Evolutionary conservation across 345 rosid genomes (phyloP).

Genomic region (Raphanus sativus): DNA sequence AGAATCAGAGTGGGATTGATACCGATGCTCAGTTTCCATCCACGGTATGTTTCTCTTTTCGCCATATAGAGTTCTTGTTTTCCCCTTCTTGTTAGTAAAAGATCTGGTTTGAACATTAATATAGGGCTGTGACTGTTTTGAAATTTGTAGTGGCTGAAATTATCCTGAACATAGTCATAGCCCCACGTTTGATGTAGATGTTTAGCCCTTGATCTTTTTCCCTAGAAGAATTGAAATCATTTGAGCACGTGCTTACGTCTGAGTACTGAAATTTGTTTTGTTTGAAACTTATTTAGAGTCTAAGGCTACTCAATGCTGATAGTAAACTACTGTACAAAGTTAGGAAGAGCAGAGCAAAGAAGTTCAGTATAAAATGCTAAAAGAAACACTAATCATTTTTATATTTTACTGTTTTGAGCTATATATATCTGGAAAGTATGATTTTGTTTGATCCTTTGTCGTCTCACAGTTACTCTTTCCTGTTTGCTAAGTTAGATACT

Average conservation of each 20-base stretch:
- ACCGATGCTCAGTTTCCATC: no score
- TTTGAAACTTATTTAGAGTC: neutral
- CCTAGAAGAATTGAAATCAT: neutral
- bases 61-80: conserved; percentile 38
- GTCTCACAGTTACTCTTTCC: neutral
- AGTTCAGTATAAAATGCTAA: neutral
- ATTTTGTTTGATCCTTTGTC: neutral
- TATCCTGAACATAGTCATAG: neutral
- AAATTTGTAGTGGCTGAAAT: neutral
- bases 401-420: neutral
- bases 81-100: no score
- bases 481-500: neutral
- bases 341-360: no score
- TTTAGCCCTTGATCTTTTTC: conserved; percentile 11
- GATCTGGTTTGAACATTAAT: neutral
- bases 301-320: neutral
- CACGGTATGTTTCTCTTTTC: no score
- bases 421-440: conserved; percentile 1
- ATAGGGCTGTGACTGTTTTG: neutral
- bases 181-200: neutral
- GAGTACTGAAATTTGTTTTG: neutral
- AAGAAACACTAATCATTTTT: neutral
- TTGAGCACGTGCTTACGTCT: neutral
- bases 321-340: no score
- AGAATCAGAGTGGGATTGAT: no score